These are phyloP conservation scores for Colletotrichum zoysiae DNA, from an alignment of 2,329 filamentous ascomycete species.

Conservation along the genomic window DNA sequence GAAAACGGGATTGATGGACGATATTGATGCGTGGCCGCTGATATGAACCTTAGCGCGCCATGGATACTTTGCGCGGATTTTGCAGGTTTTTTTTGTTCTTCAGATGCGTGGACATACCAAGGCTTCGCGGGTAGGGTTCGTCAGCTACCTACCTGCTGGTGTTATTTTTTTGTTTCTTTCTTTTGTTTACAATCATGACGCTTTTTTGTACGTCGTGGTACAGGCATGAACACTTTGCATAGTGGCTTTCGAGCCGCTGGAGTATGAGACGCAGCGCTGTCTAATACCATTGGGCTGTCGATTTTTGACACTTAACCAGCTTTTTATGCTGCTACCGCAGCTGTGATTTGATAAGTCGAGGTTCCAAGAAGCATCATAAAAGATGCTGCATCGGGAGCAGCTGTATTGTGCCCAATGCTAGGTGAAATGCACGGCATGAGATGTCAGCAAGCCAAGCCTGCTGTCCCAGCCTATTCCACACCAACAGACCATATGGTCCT, in stretches of 20 bases:
- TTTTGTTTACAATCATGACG: slow-evolving; percentile 36
- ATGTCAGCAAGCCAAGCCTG: not conserved
- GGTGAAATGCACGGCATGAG: not conserved
- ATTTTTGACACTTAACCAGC: not conserved
- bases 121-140: not conserved
- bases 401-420: not conserved
- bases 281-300: slow-evolving; percentile 24
- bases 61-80: slow-evolving; percentile 40
- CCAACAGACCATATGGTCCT: not conserved
- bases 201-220: slow-evolving; percentile 14
- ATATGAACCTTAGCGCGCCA: slow-evolving; percentile 45
- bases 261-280: slow-evolving; percentile 29
- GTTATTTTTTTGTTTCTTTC: slow-evolving; percentile 5
- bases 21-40: slow-evolving; percentile 42
- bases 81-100: slow-evolving; percentile 36
- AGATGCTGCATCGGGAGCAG: not conserved
- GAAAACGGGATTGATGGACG: slow-evolving; percentile 40
- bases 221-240: slow-evolving; percentile 33
- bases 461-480: not conserved
- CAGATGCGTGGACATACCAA: slow-evolving; percentile 37
- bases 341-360: not conserved
- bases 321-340: not conserved
- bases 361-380: not conserved
- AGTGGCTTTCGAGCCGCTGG: slow-evolving; percentile 15
- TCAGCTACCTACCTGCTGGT: not conserved